Conservation (phyloP, 495 filamentous ascomycete genomes). For the Parathielavia hyrcaniae region DNA sequence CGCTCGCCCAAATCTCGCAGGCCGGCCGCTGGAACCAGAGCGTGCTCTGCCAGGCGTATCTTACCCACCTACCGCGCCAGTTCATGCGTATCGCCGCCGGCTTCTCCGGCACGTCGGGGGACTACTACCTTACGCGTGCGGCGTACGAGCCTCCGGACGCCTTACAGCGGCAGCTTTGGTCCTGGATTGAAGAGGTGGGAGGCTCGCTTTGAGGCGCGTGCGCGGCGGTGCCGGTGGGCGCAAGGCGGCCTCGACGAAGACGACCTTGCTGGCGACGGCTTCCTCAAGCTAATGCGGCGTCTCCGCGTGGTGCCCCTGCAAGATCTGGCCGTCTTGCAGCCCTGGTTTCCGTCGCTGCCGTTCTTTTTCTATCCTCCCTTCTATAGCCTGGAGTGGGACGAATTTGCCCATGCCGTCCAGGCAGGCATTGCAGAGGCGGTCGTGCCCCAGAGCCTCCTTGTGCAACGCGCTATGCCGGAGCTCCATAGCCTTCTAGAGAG, state of each 20-base stretch:
- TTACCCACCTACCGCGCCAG: neutral
- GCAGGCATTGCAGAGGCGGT: neutral
- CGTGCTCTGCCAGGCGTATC: neutral
- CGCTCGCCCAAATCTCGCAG: neutral
- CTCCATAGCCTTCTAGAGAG: neutral
- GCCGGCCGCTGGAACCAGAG: neutral
- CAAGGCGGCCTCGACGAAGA: neutral
- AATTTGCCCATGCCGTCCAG: neutral
- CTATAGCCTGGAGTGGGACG: neutral
- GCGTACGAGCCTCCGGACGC: neutral
- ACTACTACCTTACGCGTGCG: neutral
- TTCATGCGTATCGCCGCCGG: neutral
- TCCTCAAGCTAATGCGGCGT: neutral
- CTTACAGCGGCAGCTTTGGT: neutral
- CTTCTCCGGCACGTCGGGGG: neutral
- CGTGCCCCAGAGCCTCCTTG: neutral
- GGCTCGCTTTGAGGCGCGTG: neutral
- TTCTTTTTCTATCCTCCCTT: neutral
- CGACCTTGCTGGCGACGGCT: neutral
- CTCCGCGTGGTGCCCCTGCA: neutral
- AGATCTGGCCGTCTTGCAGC: neutral
- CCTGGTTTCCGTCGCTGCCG: neutral
- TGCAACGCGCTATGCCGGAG: neutral
- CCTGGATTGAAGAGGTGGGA: conserved; percentile 1
- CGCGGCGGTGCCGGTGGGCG: neutral